phyloP scores from a whole-genome alignment of 2,329 filamentous ascomycete species.

The Lasiodiplodia sp. region DNA sequence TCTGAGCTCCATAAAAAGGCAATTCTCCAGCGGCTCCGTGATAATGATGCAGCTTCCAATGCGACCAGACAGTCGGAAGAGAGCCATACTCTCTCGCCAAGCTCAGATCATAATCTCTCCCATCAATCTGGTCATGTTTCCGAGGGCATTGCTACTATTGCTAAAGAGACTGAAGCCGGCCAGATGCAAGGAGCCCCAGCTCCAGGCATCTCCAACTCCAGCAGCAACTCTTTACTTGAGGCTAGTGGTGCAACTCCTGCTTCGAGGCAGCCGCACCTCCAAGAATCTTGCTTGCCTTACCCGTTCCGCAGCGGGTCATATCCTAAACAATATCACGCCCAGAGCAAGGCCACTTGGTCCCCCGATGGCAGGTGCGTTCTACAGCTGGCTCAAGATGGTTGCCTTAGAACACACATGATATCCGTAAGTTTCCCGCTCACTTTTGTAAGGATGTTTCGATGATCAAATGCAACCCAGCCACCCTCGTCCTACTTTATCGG shows the following conservation, averaged over 20 bases:
- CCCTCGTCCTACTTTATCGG: constrained; percentile 48
- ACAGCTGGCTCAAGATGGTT: constrained; percentile 59
- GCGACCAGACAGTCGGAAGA: too few relatives aligned
- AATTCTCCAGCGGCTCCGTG: too few relatives aligned
- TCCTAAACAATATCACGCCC: background rate
- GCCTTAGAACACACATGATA: constrained; percentile 46
- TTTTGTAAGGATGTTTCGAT: constrained; percentile 14
- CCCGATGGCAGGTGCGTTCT: constrained; percentile 66
- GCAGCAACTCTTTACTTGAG: background rate
- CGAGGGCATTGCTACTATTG: background rate
- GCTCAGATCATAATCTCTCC: too few relatives aligned
- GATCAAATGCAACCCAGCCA: constrained; percentile 45
- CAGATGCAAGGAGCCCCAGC: background rate
- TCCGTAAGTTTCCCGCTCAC: background rate
- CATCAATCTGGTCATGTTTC: background rate
- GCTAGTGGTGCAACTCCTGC: background rate
- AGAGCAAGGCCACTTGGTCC: constrained; percentile 45
- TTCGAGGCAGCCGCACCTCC: background rate
- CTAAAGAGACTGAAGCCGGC: too few relatives aligned
- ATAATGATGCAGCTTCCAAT: too few relatives aligned
- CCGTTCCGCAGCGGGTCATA: background rate
- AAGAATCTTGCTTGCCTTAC: background rate
- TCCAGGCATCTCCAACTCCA: background rate
- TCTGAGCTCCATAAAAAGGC: too few relatives aligned
- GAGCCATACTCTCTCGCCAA: too few relatives aligned